Conservation (phyloP, 2,329 filamentous ascomycete species). For the Thermothelomyces thermophilus region DNA sequence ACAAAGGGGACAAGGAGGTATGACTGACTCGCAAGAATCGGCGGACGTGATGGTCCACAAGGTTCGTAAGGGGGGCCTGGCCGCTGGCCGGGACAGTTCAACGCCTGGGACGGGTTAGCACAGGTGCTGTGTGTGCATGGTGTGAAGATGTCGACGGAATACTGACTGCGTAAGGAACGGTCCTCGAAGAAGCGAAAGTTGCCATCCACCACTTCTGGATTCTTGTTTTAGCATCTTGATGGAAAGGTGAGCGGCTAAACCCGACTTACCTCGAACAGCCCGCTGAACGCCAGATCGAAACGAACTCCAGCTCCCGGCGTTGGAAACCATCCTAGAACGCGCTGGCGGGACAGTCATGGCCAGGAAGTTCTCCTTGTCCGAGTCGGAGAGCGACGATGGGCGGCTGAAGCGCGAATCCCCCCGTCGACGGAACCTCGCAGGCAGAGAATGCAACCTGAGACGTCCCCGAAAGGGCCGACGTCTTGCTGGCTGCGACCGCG, state of each 20-base stretch:
- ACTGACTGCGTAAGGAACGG: not conserved
- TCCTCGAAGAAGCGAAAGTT: slow-evolving; percentile 4
- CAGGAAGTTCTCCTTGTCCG: slow-evolving; percentile 3
- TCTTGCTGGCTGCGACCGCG: not conserved
- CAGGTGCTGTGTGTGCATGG: not conserved
- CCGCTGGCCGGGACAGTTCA: not conserved
- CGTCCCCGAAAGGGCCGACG: slow-evolving; percentile 2
- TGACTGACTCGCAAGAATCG: slow-evolving; percentile 10
- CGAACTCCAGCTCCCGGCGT: slow-evolving; percentile 9
- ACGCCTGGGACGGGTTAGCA: not conserved
- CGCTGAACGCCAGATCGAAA: slow-evolving; percentile 10
- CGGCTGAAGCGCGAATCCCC: not conserved
- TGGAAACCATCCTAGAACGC: not conserved
- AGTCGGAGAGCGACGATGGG: not conserved
- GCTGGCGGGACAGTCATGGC: not conserved
- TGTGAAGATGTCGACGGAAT: too few relatives aligned
- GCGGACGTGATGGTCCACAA: slow-evolving; percentile 13
- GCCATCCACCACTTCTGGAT: not conserved
- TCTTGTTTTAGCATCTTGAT: not conserved
- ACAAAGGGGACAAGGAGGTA: too few relatives aligned
- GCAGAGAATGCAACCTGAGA: slow-evolving; percentile 1
- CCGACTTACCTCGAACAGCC: slow-evolving; percentile 5
- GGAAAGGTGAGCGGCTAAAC: not conserved
- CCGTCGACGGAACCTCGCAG: slow-evolving; percentile 2
- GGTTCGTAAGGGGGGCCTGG: slow-evolving; percentile 1